Conservation (phyloP, 202 grass and related monocot species). For the Musa balbisiana region DNA sequence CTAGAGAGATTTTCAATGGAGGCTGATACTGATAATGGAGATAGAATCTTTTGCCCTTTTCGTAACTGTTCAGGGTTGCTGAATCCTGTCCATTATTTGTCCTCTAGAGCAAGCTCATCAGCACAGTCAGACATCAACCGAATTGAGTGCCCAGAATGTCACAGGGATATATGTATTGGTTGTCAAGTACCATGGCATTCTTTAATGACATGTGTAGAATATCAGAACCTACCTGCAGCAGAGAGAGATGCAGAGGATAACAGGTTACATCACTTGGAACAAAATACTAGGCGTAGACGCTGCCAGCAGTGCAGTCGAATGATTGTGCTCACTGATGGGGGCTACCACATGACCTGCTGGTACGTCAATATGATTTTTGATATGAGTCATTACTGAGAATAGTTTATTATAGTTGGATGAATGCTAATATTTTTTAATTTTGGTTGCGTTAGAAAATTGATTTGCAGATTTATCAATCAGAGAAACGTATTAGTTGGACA, state of each 20-base stretch:
- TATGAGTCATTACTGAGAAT: background rate
- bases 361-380: slow-evolving; percentile 20
- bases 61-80: slow-evolving; percentile 58
- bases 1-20: slow-evolving; percentile 39
- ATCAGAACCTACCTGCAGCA: slow-evolving; percentile 43
- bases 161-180: slow-evolving; percentile 76
- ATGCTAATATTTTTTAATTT: background rate
- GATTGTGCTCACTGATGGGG: slow-evolving; percentile 62
- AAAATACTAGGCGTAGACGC: slow-evolving; percentile 55
- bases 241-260: slow-evolving; percentile 51
- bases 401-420: background rate
- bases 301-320: slow-evolving; percentile 65
- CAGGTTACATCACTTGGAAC: slow-evolving; percentile 47
- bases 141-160: slow-evolving; percentile 70
- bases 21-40: slow-evolving; percentile 27
- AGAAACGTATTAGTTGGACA: background rate
- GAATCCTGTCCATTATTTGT: slow-evolving; percentile 55
- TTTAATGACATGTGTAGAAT: slow-evolving; percentile 79
- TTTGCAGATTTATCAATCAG: too few relatives aligned
- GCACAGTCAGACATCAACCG: slow-evolving; percentile 51
- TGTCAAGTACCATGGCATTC: slow-evolving; percentile 82
- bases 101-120: slow-evolving; percentile 59
- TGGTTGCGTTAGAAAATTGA: background rate
- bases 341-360: slow-evolving; percentile 84
- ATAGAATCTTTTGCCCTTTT: slow-evolving; percentile 81